These are phyloP conservation scores for Paralagenidium karlingii DNA, from an alignment of 352 stramenopile species.

Conservation along the genomic window DNA sequence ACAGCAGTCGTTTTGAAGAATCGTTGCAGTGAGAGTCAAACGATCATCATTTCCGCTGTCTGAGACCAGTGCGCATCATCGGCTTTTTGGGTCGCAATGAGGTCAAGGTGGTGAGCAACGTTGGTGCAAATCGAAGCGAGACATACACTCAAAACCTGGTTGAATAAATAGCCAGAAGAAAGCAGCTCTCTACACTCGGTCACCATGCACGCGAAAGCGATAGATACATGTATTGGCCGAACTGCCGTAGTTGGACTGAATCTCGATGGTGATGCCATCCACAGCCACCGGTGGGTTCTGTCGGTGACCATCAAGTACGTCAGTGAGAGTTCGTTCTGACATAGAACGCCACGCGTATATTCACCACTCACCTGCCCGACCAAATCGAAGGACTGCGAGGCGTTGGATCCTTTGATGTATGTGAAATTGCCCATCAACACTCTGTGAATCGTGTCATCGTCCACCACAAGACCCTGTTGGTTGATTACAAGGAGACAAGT, in stretches of 20 bases:
- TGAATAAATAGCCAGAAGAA: no score
- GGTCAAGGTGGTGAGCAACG: no score
- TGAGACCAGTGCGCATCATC: no score
- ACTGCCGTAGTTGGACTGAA: constrained; percentile 76
- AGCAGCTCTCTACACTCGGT: no score
- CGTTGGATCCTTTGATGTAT: constrained; percentile 28
- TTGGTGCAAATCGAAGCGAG: no score
- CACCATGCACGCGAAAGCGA: constrained; percentile 75
- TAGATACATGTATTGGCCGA: constrained; percentile 84
- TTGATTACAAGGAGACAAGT: not conserved
- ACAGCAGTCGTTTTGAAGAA: no score
- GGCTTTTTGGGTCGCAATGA: no score
- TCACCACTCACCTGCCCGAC: constrained; percentile 10
- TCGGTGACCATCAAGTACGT: not conserved
- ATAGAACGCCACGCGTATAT: constrained; percentile 13
- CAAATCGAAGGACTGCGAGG: constrained; percentile 60
- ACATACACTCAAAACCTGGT: no score
- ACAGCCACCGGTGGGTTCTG: constrained; percentile 36
- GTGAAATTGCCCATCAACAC: constrained; percentile 67
- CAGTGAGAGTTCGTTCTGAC: not conserved
- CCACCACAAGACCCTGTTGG: constrained; percentile 16
- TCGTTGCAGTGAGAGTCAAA: no score
- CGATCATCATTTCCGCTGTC: no score
- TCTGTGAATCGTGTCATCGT: constrained; percentile 21
- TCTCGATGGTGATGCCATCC: constrained; percentile 59